phyloP scores from a whole-genome alignment of 2,329 filamentous ascomycete genomes.

The Acephala macrosclerotiorum region DNA sequence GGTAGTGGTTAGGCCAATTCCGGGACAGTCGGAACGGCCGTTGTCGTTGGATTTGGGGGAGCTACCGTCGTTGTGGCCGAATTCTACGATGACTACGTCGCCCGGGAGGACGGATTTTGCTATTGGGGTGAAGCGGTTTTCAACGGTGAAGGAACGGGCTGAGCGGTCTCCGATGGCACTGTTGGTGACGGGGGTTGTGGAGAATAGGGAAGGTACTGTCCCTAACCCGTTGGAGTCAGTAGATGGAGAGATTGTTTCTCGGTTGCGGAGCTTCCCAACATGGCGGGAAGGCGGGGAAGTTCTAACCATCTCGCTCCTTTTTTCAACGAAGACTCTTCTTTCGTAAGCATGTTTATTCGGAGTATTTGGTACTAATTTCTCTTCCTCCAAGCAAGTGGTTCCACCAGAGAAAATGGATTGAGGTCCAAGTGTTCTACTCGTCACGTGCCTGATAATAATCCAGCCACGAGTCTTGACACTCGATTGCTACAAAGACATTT shows the following conservation, averaged over 20 bases:
- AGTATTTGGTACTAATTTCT: too few species aligned
- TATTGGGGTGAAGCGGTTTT: constrained; percentile 68
- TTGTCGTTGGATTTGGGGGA: constrained; percentile 59
- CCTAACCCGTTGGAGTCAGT: constrained; percentile 60
- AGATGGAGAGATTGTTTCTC: not conserved
- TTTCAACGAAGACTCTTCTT: too few species aligned
- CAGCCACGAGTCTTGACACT: too few species aligned
- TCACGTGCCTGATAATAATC: too few species aligned
- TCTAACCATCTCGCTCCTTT: too few species aligned
- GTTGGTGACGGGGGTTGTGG: constrained; percentile 62
- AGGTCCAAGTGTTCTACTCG: too few species aligned
- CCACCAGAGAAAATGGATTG: too few species aligned
- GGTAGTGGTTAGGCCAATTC: not conserved
- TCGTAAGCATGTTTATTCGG: too few species aligned
- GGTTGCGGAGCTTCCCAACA: too few species aligned
- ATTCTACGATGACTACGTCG: constrained; percentile 60
- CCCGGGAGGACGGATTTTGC: constrained; percentile 48
- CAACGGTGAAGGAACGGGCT: constrained; percentile 70
- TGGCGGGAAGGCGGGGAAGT: too few species aligned
- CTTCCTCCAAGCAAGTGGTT: too few species aligned
- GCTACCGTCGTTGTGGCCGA: constrained; percentile 77
- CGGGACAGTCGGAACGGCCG: constrained; percentile 64
- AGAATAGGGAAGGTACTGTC: constrained; percentile 62
- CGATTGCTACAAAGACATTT: too few species aligned
- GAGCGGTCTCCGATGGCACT: constrained; percentile 71